Evolutionary conservation across 495 filamentous ascomycete species (phyloP).

Genomic region (Podospora bellae-mahoneyi): DNA sequence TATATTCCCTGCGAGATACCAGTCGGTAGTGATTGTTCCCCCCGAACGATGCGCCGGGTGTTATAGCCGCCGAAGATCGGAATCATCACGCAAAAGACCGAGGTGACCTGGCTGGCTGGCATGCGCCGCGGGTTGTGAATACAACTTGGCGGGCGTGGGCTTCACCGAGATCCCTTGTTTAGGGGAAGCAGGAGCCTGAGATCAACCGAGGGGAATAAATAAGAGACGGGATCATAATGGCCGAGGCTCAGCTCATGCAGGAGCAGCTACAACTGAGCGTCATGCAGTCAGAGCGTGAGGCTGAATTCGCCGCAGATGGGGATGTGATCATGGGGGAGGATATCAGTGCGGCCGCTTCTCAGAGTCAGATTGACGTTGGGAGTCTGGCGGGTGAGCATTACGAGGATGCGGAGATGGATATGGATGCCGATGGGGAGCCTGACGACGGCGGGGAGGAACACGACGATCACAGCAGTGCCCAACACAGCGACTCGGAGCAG

Average conservation of each 20-base stretch:
- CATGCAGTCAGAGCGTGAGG: constrained; percentile 43
- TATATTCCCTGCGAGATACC: not conserved
- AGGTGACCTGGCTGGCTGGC: not conserved
- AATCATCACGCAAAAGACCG: not conserved
- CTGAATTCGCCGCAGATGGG: constrained; percentile 31
- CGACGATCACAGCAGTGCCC: constrained; percentile 17
- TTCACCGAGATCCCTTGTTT: not conserved
- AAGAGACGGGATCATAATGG: constrained; percentile 33
- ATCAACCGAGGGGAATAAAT: constrained; percentile 15
- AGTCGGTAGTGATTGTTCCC: too few species aligned
- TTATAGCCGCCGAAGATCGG: not conserved
- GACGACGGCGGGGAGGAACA: constrained; percentile 38
- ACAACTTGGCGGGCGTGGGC: not conserved
- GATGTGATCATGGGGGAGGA: constrained; percentile 38
- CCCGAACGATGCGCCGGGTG: constrained; percentile 4
- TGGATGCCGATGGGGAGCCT: constrained; percentile 40
- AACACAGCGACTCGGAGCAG: constrained; percentile 28
- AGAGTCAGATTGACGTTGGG: constrained; percentile 44
- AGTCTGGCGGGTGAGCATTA: constrained; percentile 49
- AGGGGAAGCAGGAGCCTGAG: too few species aligned
- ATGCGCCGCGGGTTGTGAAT: not conserved
- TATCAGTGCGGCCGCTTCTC: constrained; percentile 32
- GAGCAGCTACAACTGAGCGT: constrained; percentile 51
- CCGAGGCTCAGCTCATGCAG: constrained; percentile 49
- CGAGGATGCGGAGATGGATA: constrained; percentile 49